These are phyloP conservation scores for Phytophthora sp. DNA, from an alignment of 352 stramenopile species.

Conservation along the genomic window DNA sequence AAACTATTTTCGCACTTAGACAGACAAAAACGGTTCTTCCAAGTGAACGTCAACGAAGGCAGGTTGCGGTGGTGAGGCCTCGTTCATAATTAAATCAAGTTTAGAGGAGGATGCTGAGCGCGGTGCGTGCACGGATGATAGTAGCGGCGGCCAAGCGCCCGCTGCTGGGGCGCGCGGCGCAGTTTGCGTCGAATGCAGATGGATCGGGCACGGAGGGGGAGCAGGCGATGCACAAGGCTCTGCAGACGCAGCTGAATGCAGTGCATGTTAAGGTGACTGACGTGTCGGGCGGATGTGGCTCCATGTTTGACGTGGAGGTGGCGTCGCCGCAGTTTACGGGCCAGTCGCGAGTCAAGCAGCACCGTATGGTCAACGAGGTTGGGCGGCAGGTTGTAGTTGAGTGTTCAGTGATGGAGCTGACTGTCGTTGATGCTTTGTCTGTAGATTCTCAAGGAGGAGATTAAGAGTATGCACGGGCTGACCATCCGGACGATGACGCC, in stretches of 20 bases:
- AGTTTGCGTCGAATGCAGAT: slow-evolving; percentile 32
- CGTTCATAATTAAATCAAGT: slow-evolving; percentile 9
- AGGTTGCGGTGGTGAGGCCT: no score
- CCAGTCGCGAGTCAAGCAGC: slow-evolving; percentile 87
- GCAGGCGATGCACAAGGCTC: slow-evolving; percentile 68
- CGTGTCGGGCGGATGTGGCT: slow-evolving; percentile 88
- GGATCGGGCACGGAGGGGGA: slow-evolving; percentile 51
- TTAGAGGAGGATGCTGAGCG: slow-evolving; percentile 32
- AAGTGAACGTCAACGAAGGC: no score
- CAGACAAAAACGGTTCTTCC: no score
- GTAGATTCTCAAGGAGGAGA: slow-evolving; percentile 86
- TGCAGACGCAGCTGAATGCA: slow-evolving; percentile 65
- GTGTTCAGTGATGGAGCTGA: background rate
- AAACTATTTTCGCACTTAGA: no score
- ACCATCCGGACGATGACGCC: slow-evolving; percentile 85
- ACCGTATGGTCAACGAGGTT: slow-evolving; percentile 84
- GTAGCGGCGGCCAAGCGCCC: slow-evolving; percentile 27
- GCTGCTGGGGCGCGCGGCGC: slow-evolving; percentile 5
- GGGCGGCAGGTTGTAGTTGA: background rate
- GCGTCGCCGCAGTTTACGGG: slow-evolving; percentile 79
- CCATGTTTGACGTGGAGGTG: slow-evolving; percentile 90
- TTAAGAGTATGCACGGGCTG: slow-evolving; percentile 87
- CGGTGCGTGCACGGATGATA: slow-evolving; percentile 34
- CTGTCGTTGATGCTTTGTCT: background rate
- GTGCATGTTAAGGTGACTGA: slow-evolving; percentile 86